phyloP scores from a whole-genome alignment of 2,329 filamentous ascomycete genomes.

The Cladosporium phlei region DNA sequence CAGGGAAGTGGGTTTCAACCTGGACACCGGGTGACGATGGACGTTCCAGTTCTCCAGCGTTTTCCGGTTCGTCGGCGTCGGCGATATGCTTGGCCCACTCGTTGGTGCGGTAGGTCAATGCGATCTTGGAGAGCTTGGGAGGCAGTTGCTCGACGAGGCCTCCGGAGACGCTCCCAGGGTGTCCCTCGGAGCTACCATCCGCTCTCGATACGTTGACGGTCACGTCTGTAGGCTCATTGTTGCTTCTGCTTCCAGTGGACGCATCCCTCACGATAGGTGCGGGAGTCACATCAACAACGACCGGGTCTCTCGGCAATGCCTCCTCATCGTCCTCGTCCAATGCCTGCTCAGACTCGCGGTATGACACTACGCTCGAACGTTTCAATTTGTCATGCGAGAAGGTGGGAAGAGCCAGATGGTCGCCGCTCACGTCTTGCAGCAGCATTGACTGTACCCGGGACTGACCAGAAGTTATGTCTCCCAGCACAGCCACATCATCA shows the following conservation, averaged over 20 bases:
- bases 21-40: slow-evolving; percentile 36
- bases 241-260: background rate
- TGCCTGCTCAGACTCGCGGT: slow-evolving; percentile 12
- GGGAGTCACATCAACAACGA: slow-evolving; percentile 1
- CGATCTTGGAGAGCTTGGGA: slow-evolving; percentile 67
- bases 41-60: slow-evolving; percentile 43
- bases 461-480: slow-evolving; percentile 20
- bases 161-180: slow-evolving; percentile 12
- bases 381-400: background rate
- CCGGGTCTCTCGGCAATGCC: slow-evolving; percentile 14
- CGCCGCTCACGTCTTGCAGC: background rate
- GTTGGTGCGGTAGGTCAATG: slow-evolving; percentile 81
- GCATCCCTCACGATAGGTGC: background rate
- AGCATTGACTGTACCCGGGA: background rate
- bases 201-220: too few relatives aligned
- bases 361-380: background rate
- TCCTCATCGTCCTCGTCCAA: slow-evolving; percentile 23
- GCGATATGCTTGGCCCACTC: slow-evolving; percentile 93
- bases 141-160: slow-evolving; percentile 60
- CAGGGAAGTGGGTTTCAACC: slow-evolving; percentile 23
- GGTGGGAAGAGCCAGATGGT: background rate
- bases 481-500: slow-evolving; percentile 54
- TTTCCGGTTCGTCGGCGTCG: slow-evolving; percentile 68
- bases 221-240: background rate
- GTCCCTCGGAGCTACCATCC: slow-evolving; percentile 2